These are phyloP conservation scores for Trichoderma sp. DNA, from an alignment of 2,329 filamentous ascomycete species.

Conservation along the genomic window DNA sequence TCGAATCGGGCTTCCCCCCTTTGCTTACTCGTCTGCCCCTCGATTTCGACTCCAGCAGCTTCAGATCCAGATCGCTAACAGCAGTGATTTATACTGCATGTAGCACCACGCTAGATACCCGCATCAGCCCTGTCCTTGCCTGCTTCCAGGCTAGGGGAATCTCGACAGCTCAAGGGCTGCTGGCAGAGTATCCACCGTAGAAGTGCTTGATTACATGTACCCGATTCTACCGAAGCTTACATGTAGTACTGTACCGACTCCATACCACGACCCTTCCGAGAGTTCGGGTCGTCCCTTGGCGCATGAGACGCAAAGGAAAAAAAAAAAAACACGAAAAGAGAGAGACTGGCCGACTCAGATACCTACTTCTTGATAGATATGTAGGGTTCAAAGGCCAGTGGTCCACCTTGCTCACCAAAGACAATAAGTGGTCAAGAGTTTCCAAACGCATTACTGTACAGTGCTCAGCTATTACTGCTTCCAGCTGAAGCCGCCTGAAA, in stretches of 20 bases:
- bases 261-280: neutral
- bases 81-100: neutral
- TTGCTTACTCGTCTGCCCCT: neutral
- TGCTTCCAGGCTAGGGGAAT: slow-evolving; percentile 1
- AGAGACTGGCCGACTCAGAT: neutral
- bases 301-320: neutral
- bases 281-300: slow-evolving; percentile 6
- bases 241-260: too few relatives aligned
- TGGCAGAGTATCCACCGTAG: slow-evolving; percentile 7
- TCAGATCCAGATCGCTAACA: slow-evolving; percentile 13
- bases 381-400: neutral
- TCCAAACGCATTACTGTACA: too few relatives aligned
- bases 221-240: neutral
- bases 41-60: neutral
- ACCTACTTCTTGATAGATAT: neutral
- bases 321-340: neutral
- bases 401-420: too few relatives aligned
- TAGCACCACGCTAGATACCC: slow-evolving; percentile 16
- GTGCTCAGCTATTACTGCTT: neutral
- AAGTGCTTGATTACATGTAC: too few relatives aligned
- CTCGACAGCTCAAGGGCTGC: neutral
- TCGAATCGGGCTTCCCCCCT: neutral
- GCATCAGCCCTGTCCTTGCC: slow-evolving; percentile 17
- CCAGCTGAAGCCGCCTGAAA: neutral
- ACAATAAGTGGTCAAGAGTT: too few relatives aligned